These are phyloP conservation scores for Aegle marmelos DNA, from an alignment of 345 rosid genomes.

Conservation along the genomic window DNA sequence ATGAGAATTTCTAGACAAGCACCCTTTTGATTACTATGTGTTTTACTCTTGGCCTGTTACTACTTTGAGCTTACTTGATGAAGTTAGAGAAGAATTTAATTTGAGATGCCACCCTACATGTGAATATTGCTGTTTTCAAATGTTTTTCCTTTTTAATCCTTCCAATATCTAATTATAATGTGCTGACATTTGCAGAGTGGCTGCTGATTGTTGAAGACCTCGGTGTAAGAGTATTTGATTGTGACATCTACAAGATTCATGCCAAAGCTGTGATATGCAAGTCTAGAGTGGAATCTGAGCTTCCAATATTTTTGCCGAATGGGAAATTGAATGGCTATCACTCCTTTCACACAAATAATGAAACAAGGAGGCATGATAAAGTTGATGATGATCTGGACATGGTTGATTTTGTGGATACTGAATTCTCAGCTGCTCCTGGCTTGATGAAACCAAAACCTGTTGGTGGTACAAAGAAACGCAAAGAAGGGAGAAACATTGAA, in stretches of 20 bases:
- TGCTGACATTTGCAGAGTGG: constrained; percentile 52
- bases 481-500: constrained; percentile 47
- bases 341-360: background rate
- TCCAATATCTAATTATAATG: background rate
- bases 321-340: constrained; percentile 15
- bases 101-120: background rate
- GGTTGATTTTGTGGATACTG: constrained; percentile 28
- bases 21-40: background rate
- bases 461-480: constrained; percentile 59
- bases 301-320: constrained; percentile 3
- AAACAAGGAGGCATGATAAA: constrained; percentile 8
- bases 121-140: background rate
- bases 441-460: constrained; percentile 17
- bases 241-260: constrained; percentile 40
- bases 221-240: constrained; percentile 55
- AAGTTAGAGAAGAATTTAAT: constrained; percentile 3
- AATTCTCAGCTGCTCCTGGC: constrained; percentile 14
- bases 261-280: constrained; percentile 43
- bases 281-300: constrained; percentile 34
- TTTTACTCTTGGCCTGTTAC: background rate
- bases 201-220: constrained; percentile 53
- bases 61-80: background rate
- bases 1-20: background rate
- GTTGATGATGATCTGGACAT: constrained; percentile 28
- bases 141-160: background rate